Evolutionary conservation across 805 yeast species (phyloP).

Genomic region (Suhomyces tanzawaensis): DNA sequence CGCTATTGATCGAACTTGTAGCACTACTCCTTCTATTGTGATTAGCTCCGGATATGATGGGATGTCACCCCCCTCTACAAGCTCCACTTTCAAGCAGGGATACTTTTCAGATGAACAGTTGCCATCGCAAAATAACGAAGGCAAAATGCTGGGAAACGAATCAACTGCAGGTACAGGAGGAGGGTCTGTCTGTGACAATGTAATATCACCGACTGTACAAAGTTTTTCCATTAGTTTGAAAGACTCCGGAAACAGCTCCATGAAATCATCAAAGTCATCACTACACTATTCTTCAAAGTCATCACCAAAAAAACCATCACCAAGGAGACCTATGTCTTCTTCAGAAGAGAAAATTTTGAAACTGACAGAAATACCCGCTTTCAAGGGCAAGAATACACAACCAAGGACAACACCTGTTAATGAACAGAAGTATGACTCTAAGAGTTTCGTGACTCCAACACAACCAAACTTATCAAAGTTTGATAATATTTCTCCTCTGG

Average conservation of each 20-base stretch:
- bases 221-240: not conserved
- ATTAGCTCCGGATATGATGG: conserved; percentile 16
- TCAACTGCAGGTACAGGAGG: not conserved
- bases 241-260: not conserved
- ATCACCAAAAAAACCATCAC: conserved; percentile 10
- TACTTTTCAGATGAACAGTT: conserved; percentile 7
- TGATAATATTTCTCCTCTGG: no score
- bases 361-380: conserved; percentile 26
- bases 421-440: no score
- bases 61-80: conserved; percentile 16
- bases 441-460: no score
- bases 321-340: conserved; percentile 20
- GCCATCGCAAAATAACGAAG: not conserved
- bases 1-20: conserved; percentile 2
- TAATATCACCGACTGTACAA: not conserved
- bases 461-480: no score
- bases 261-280: conserved; percentile 4
- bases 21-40: conserved; percentile 18
- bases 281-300: not conserved
- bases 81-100: conserved; percentile 17
- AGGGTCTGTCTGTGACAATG: not conserved
- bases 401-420: no score
- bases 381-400: conserved; percentile 7
- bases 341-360: conserved; percentile 24
- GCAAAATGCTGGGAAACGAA: not conserved